Evolutionary conservation across 441 rosid genomes (phyloP), one percentile per base, ranked within the genome.

Genomic region (Populus hybrid): DNA sequence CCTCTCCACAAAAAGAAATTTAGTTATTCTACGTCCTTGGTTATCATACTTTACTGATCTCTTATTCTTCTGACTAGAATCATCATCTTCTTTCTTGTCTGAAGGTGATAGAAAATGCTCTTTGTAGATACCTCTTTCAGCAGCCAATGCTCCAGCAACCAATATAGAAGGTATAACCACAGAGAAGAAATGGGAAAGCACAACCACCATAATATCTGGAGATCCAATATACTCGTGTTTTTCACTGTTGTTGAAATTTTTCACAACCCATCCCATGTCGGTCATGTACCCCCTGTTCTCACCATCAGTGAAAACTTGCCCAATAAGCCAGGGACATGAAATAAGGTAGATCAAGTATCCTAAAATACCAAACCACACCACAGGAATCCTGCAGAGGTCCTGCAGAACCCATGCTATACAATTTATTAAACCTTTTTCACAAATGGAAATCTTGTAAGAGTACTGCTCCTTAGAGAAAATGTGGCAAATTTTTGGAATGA

Each of bases 201-300:
- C 95, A 53, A 93, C 73, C 71, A 95, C 90, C 93, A 95, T 89
- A 28, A 95, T 76, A 86, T 95, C 97, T 0, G 97, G 97, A 79
- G 81, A 87, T 73, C 97, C 98, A 57, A 92, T 57, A 80, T 88
- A 91, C 61, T 86, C 86, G 38, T 83, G 91, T 11, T 75, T 85
- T 82, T 57, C 79, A 26, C 73, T 77, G 32, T 46, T 32, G 30
- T 82, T 65, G 68, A 80, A 57, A 75, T 82, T 80, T 71, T 82
- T 85, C 30, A 93, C 87, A 6, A 80, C 92, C 97, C 98, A 95
- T 67, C 99, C 99, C 88, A 83, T 88, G 71, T 89, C 89, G 74
- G 96, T 92, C 99, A 95, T 92, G 84, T 90, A 91, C 40, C 87
- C 90, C 82, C 81, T 85, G 70, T 82, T 81, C 5, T 79, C 87